These are phyloP conservation scores for Sophora flavescens DNA, from an alignment of 306 rosid species.

Conservation along the genomic window DNA sequence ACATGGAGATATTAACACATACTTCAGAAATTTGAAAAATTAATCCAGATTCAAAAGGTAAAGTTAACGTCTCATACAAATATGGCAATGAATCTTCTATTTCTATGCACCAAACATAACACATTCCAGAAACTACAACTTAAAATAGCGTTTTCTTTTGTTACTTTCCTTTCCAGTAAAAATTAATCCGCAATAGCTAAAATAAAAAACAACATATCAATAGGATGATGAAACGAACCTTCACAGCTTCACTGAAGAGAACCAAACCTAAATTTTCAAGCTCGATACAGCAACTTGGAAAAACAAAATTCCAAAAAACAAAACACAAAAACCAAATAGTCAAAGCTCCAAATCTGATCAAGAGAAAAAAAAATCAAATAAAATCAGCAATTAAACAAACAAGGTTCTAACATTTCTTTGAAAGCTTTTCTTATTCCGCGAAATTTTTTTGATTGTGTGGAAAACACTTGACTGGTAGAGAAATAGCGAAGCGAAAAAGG, in stretches of 20 bases:
- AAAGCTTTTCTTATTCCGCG: background rate
- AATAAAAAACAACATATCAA: slow-evolving; percentile 1
- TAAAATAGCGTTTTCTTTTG: slow-evolving; percentile 1
- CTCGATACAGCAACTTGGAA: slow-evolving; percentile 55
- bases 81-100: slow-evolving; percentile 14
- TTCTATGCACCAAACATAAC: slow-evolving; percentile 19
- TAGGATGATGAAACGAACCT: slow-evolving; percentile 46
- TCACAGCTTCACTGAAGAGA: slow-evolving; percentile 45
- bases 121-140: background rate
- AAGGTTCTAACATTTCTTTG: slow-evolving; percentile 43
- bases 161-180: background rate
- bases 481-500: slow-evolving; percentile 40
- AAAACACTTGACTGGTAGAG: slow-evolving; percentile 55
- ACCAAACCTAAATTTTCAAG: slow-evolving; percentile 48
- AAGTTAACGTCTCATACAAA: slow-evolving; percentile 15
- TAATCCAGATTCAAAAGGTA: slow-evolving; percentile 21
- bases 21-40: slow-evolving; percentile 17
- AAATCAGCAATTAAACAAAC: slow-evolving; percentile 16
- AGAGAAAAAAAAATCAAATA: background rate
- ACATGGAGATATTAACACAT: background rate
- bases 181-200: background rate
- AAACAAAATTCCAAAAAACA: background rate
- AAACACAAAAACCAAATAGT: slow-evolving; percentile 6
- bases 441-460: background rate
- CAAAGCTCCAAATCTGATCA: slow-evolving; percentile 45